Evolutionary conservation across 2,329 filamentous ascomycete species (phyloP), one percentile per base, ranked within the genome.

Genomic region (Nemania sp.): DNA sequence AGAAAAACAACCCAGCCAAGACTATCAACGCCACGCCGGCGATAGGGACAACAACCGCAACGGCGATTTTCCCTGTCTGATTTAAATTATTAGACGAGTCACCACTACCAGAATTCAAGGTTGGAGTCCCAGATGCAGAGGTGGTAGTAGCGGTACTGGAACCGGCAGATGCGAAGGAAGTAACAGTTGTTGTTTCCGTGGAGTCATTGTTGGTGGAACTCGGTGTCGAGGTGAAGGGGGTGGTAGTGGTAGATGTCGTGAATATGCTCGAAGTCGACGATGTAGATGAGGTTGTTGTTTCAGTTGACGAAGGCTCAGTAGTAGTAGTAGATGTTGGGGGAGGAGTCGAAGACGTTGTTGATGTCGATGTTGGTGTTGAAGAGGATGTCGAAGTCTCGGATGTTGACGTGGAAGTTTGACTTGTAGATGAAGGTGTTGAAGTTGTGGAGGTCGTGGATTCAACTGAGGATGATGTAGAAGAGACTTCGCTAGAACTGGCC

Each of bases 11-110:
- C 6, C 90, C 92, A 2, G 88, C 89, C 8, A 95, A 80, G 2
- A 95, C 89, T 24, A 98, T 85, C 20, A 97, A 80, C 1, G 93
- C 93, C 43, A 98, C 93, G 1, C 91, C 93, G 0, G 90, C 93
- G 56, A 99, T 95, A 4, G 96, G 96, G 1, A 98, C 92, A 5
- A 98, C 93, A 0, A 99, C 96, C 2, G 94, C 95, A 58, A 98
- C 90, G 7, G 96, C 95, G 69, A 97, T 97, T 73, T 88, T 94
- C 55, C 91, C 91, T 38, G 86, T 85, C 55, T 86, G 85, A 72
- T 78, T 82, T 7, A 94, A 81, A 1, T 88, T 86, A 5, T 81
- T 77, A 6, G 78, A 74, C 0, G 75, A 63, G 15, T 66, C 38
- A 57, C 32, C 35, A n/a, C 51, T 54, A 7, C 71, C 62, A 3